Evolutionary conservation across 2,329 filamentous ascomycete species (phyloP), one percentile per base, ranked within the genome.

Genomic region (Aspergillus pseudoviridinutans): DNA sequence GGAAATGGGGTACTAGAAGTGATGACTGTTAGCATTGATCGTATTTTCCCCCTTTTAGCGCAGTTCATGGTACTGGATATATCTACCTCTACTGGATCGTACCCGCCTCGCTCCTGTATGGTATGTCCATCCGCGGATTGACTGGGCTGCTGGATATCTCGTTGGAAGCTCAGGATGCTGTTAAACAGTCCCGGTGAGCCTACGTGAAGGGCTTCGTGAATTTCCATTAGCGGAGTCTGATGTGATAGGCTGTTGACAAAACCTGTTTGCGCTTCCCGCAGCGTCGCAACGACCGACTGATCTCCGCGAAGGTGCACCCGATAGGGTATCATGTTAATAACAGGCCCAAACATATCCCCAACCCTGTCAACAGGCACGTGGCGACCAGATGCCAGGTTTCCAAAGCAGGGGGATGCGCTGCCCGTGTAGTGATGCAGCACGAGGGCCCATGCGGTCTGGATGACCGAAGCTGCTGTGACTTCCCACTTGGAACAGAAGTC

Each of bases 321-420:
- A 20, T 55, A 60, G n/a, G 62, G 32, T 4, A 62, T 50, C 14
- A 56, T 54, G 44, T 61, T 61, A 6, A 61, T 53, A 22, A 60
- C 57, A 1, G 76, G 70, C 7, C 74, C 76, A 28, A 76, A 64
- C 9, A 78, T 74, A 50, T 71, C 65, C 44, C 73, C 66, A 12
- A 78, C 58, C 12, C 56, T 53, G 22, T 53, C 70, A 10, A 77
- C 66, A 17, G 70, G 66, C 14, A 70, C 67, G 32, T 77, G 70
- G 3, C 76, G 69, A 1, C 76, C 76, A 53, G 71, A 73, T n/a
- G 76, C 68, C 3, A 72, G 76, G 54, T 74, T 74, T 14, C 73
- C 76, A 65, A 76, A 79, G 6, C 73, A 57, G 8, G 76, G 69
- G 53, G 77, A 72, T 32, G 75, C 68, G 17, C 66, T 69, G 1